phyloP scores from a whole-genome alignment of 2,329 filamentous ascomycete genomes.

The Clonostachys byssicola region DNA sequence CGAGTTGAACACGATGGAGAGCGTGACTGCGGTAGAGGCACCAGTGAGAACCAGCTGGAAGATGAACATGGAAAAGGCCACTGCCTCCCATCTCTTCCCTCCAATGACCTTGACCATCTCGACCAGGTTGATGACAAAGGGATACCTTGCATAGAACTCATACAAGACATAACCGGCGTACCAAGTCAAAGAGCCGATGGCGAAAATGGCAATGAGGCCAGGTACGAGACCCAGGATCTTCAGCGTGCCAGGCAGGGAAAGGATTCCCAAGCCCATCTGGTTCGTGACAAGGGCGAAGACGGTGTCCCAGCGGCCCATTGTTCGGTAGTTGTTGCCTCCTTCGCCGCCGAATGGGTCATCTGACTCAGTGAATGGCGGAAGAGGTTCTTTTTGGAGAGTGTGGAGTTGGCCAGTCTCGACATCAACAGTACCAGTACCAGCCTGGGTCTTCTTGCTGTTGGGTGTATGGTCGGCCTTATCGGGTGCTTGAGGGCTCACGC shows the following conservation, averaged over 20 bases:
- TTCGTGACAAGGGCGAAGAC: constrained; percentile 23
- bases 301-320: constrained; percentile 24
- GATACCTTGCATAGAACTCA: constrained; percentile 66
- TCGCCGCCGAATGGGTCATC: constrained; percentile 7
- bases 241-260: constrained; percentile 70
- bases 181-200: constrained; percentile 62
- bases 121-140: constrained; percentile 66
- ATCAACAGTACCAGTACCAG: no score
- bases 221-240: constrained; percentile 64
- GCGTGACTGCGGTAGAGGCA: constrained; percentile 62
- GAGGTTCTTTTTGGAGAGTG: no score
- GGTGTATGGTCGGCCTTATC: no score
- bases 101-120: constrained; percentile 59
- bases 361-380: no score
- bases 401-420: no score
- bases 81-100: constrained; percentile 14
- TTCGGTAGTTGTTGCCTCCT: constrained; percentile 18
- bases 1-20: constrained; percentile 65
- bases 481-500: no score
- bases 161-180: constrained; percentile 44
- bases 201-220: constrained; percentile 64
- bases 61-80: constrained; percentile 55
- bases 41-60: constrained; percentile 70
- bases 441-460: no score
- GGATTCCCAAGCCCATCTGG: constrained; percentile 33